Conservation (phyloP, 169 alveolate genomes). For the Miamiensis avidus region DNA sequence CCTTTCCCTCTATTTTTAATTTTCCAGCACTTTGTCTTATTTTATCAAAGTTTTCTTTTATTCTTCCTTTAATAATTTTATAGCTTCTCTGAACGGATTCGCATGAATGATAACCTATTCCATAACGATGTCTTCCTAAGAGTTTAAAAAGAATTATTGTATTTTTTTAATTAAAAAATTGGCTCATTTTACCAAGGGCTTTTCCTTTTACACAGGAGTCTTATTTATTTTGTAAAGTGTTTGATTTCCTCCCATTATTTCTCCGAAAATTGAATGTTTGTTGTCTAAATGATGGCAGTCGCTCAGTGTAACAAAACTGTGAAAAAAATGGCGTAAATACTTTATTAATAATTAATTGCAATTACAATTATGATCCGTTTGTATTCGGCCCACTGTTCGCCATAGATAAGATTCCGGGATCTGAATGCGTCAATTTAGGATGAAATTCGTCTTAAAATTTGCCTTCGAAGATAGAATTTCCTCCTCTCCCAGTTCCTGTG, state of each 20-base stretch:
- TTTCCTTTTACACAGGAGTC: conserved; percentile 13
- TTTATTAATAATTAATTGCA: too few relatives aligned
- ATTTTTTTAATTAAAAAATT: neutral
- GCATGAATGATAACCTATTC: neutral
- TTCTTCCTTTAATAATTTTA: too few relatives aligned
- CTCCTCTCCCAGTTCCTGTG: conserved; percentile 75
- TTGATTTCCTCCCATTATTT: conserved; percentile 42
- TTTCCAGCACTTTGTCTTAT: neutral
- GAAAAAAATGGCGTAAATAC: too few relatives aligned
- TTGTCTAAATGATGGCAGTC: conserved; percentile 59
- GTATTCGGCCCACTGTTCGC: conserved; percentile 70
- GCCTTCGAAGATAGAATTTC: conserved; percentile 62
- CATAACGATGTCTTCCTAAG: neutral
- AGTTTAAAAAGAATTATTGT: neutral
- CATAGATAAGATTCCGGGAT: conserved; percentile 69
- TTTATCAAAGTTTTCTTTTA: too few relatives aligned
- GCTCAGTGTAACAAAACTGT: conserved; percentile 59
- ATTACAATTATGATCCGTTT: conserved; percentile 65
- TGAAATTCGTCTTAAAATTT: conserved; percentile 65
- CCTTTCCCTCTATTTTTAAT: neutral
- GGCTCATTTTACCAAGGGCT: conserved; percentile 6
- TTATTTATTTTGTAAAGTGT: conserved; percentile 52
- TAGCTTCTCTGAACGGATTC: neutral
- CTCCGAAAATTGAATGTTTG: conserved; percentile 72
- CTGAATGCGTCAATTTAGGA: conserved; percentile 48